Conservation (phyloP, 2,329 filamentous ascomycete species). For the Trichoderma sp. region DNA sequence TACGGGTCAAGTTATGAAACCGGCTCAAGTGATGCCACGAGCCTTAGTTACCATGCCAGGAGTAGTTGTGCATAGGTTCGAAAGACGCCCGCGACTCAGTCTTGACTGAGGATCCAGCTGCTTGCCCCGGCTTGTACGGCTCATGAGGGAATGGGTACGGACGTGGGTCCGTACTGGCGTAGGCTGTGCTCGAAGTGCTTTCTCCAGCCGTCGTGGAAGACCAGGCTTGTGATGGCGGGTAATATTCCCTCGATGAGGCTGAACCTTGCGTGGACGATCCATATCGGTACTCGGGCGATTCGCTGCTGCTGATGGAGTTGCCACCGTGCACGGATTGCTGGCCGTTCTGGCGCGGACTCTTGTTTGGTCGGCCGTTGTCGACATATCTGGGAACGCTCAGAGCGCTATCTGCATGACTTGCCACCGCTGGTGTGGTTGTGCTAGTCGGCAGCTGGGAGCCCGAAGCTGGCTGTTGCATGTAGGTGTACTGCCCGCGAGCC, state of each 20-base stretch:
- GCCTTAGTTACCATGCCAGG: slow-evolving; percentile 55
- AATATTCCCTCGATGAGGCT: slow-evolving; percentile 53
- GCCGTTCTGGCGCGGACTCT: slow-evolving; percentile 58
- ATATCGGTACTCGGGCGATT: slow-evolving; percentile 60
- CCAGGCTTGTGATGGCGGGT: slow-evolving; percentile 55
- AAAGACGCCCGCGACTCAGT: slow-evolving; percentile 49
- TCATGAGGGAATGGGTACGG: slow-evolving; percentile 54
- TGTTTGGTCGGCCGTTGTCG: slow-evolving; percentile 58
- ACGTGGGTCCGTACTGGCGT: slow-evolving; percentile 50
- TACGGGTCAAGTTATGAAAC: background rate
- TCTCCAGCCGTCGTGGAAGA: slow-evolving; percentile 55
- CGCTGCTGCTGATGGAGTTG: slow-evolving; percentile 52
- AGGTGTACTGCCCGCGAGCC: slow-evolving; percentile 57
- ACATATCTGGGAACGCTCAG: slow-evolving; percentile 61
- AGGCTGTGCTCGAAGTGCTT: slow-evolving; percentile 48
- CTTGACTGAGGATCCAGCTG: slow-evolving; percentile 38
- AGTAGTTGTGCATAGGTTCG: slow-evolving; percentile 57
- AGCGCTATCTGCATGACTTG: slow-evolving; percentile 45
- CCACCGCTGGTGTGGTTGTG: slow-evolving; percentile 40
- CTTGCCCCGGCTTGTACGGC: slow-evolving; percentile 47
- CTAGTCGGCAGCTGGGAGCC: slow-evolving; percentile 53
- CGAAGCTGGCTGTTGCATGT: slow-evolving; percentile 54
- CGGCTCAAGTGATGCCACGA: background rate
- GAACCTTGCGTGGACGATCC: slow-evolving; percentile 44
- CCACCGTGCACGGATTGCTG: slow-evolving; percentile 58